A percentile compares a stretch with the other conserved stretches of the same genome.
Conservation (phyloP, 2,329 filamentous ascomycete genomes). For the Cercospora citrullina region DNA sequence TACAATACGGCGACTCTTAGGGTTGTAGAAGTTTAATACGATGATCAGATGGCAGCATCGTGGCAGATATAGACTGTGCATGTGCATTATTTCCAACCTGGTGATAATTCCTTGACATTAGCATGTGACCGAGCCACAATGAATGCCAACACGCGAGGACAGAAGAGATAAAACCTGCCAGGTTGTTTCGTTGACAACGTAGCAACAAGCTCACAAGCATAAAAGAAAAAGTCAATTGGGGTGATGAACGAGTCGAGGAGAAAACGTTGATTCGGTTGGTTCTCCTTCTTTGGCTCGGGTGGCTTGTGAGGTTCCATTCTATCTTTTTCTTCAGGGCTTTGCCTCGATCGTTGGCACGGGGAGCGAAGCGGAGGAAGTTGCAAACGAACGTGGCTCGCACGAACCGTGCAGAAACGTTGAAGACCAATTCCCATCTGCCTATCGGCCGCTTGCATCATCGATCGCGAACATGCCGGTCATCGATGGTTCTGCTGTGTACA, state of each 20-base stretch:
- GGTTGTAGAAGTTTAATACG: neutral
- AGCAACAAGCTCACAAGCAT: neutral
- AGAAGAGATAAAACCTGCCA: neutral
- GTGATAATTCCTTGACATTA: neutral
- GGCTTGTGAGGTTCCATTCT: conserved; percentile 2
- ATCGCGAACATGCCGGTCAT: conserved; percentile 1
- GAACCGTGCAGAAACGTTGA: conserved; percentile 1
- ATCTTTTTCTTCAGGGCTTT: neutral
- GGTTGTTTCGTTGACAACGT: neutral
- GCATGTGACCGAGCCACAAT: neutral
- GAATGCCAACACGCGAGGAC: neutral
- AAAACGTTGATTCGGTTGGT: neutral
- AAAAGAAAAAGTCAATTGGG: neutral
- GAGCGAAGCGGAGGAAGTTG: neutral
- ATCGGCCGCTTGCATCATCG: neutral
- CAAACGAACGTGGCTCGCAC: neutral
- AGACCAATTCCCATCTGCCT: neutral
- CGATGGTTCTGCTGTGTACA: conserved; percentile 2
- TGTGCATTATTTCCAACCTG: neutral
- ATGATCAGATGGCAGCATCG: neutral
- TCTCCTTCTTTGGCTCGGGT: neutral
- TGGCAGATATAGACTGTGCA: neutral
- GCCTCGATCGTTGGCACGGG: neutral
- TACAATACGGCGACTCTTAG: neutral
- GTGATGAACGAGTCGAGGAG: neutral